These are phyloP conservation scores for Trichosporon coremiiforme DNA, from an alignment of 1,284 basidiomycete species.

Conservation along the genomic window DNA sequence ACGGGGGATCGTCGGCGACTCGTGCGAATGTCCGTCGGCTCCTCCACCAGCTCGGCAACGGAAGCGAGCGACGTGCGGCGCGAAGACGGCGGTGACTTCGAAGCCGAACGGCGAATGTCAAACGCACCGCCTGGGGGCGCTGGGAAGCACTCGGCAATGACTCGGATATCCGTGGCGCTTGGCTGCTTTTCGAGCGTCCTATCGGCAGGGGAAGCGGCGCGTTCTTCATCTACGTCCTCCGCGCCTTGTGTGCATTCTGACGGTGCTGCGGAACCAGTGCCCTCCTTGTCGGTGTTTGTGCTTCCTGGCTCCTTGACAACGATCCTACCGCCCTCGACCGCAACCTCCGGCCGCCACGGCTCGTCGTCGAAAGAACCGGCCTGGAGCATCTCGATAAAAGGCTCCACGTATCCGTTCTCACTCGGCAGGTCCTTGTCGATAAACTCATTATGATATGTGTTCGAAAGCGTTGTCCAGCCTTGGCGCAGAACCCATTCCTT, in stretches of 20 bases:
- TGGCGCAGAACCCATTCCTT: conserved; percentile 15
- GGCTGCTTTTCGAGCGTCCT: background rate
- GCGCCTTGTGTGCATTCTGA: background rate
- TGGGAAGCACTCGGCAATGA: conserved; percentile 11
- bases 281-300: background rate
- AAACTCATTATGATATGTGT: conserved; percentile 16
- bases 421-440: conserved; percentile 7
- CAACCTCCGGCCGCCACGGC: background rate
- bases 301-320: background rate
- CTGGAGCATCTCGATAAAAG: conserved; percentile 7
- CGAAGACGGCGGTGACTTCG: background rate
- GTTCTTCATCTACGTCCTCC: background rate
- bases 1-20: background rate
- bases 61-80: conserved; percentile 14
- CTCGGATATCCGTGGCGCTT: background rate
- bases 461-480: conserved; percentile 6
- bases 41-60: background rate
- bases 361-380: conserved; percentile 11
- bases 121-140: background rate
- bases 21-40: background rate
- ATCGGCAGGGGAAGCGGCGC: background rate
- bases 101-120: background rate
- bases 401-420: conserved; percentile 6
- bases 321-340: background rate
- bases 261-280: background rate